These are phyloP conservation scores for Calonectria hawksworthii DNA, from an alignment of 2,329 filamentous ascomycete species.

Conservation along the genomic window DNA sequence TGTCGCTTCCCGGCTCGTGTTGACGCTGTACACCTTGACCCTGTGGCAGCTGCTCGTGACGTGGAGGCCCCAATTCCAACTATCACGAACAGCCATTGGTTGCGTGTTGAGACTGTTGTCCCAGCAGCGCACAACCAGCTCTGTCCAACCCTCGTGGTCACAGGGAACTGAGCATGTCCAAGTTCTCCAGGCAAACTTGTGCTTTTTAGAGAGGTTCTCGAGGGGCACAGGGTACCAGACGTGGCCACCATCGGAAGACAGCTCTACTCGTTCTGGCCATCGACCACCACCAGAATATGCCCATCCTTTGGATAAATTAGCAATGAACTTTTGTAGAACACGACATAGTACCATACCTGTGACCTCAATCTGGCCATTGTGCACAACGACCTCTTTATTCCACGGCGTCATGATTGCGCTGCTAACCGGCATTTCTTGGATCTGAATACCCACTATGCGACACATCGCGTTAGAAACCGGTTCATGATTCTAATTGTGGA, in stretches of 20 bases:
- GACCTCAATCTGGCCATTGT: conserved; percentile 68
- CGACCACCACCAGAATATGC: conserved; percentile 71
- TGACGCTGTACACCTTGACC: conserved; percentile 74
- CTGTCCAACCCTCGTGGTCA: conserved; percentile 73
- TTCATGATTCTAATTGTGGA: too few relatives aligned
- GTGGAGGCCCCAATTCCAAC: conserved; percentile 78
- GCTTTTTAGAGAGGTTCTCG: conserved; percentile 73
- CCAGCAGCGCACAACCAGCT: conserved; percentile 71
- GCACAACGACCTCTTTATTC: conserved; percentile 72
- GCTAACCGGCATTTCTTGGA: conserved; percentile 80
- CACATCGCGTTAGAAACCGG: conserved; percentile 57
- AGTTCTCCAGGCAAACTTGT: conserved; percentile 73
- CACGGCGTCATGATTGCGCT: conserved; percentile 76
- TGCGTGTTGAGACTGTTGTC: conserved; percentile 75
- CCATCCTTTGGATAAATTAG: conserved; percentile 63
- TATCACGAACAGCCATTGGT: conserved; percentile 64
- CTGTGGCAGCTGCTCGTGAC: conserved; percentile 74
- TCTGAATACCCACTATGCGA: conserved; percentile 65
- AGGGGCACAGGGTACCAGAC: conserved; percentile 75
- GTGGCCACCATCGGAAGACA: conserved; percentile 73
- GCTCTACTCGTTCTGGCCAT: conserved; percentile 74
- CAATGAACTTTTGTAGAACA: neutral
- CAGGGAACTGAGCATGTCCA: conserved; percentile 76
- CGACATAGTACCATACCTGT: conserved; percentile 48
- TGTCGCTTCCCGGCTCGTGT: conserved; percentile 63